phyloP scores from a whole-genome alignment of 2,329 filamentous ascomycete species.

The Alternaria gansuensis region DNA sequence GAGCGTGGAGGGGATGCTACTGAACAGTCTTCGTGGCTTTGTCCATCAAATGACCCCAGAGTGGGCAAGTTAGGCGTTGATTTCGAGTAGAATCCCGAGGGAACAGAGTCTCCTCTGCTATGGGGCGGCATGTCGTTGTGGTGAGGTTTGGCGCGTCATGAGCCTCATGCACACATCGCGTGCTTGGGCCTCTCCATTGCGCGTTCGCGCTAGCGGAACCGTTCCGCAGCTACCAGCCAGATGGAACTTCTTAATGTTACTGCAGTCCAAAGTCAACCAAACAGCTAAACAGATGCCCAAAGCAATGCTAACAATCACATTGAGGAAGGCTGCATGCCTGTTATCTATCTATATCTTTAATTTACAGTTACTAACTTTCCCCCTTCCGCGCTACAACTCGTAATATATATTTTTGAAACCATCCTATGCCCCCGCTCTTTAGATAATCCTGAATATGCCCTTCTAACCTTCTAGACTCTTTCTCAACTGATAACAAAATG shows the following conservation, averaged over 20 bases:
- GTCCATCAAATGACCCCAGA: constrained; percentile 45
- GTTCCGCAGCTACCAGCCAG: not conserved
- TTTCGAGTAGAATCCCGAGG: constrained; percentile 56
- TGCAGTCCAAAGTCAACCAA: not conserved
- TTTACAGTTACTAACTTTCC: no score
- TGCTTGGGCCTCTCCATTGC: constrained; percentile 27
- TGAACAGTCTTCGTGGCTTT: constrained; percentile 8
- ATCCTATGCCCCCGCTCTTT: no score
- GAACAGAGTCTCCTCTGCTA: constrained; percentile 54
- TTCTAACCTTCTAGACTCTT: no score
- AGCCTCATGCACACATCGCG: constrained; percentile 29
- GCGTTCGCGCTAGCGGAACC: constrained; percentile 20
- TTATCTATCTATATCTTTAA: no score
- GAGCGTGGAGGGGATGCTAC: constrained; percentile 19
- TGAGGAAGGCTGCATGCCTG: no score
- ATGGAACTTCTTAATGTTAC: not conserved
- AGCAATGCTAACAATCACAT: accelerated
- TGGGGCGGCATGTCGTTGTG: constrained; percentile 55
- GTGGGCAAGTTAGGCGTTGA: constrained; percentile 60
- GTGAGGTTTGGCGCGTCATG: constrained; percentile 10
- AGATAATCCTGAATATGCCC: no score
- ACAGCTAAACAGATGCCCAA: not conserved
- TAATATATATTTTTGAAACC: no score
- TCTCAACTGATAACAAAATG: no score
- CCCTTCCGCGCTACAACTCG: no score